Percentiles rank a stretch among this genome's conserved stretches.
phyloP scores from a whole-genome alignment of 805 yeast species.

The Metschnikowia amazonensis region DNA sequence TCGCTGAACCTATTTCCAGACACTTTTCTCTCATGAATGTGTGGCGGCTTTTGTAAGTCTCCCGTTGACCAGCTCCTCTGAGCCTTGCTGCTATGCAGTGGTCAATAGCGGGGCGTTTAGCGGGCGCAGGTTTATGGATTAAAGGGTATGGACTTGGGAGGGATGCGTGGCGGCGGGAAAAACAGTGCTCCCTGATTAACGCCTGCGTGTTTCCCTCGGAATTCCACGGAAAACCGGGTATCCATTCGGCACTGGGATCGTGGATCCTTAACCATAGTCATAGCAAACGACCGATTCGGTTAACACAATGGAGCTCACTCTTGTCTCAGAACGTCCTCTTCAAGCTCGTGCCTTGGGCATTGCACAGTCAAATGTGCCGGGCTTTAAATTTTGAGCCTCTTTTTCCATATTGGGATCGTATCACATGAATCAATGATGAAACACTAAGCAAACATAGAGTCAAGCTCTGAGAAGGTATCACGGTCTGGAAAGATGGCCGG shows the following conservation, averaged over 20 bases:
- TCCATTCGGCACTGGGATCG: slow-evolving; percentile 59
- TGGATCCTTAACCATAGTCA: slow-evolving; percentile 67
- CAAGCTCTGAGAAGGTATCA: slow-evolving; percentile 74
- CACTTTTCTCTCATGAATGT: not conserved
- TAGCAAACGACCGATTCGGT: slow-evolving; percentile 53
- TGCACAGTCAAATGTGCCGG: slow-evolving; percentile 70
- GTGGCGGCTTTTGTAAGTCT: slow-evolving; percentile 10
- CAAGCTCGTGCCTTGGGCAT: slow-evolving; percentile 29
- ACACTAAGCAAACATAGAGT: slow-evolving; percentile 80
- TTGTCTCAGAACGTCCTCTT: slow-evolving; percentile 55
- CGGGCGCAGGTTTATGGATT: slow-evolving; percentile 1
- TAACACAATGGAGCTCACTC: slow-evolving; percentile 90
- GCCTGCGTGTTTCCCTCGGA: slow-evolving; percentile 14
- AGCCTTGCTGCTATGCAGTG: slow-evolving; percentile 13
- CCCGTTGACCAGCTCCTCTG: slow-evolving; percentile 13
- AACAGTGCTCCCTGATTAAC: not conserved
- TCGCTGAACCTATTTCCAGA: not conserved
- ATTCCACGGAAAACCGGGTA: slow-evolving; percentile 13
- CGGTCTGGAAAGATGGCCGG: slow-evolving; percentile 48
- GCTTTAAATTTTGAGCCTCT: slow-evolving; percentile 29
- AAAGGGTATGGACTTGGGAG: not conserved
- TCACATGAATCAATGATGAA: slow-evolving; percentile 53
- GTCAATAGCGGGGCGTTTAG: slow-evolving; percentile 6
- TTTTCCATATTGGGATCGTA: slow-evolving; percentile 19
- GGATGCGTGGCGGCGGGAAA: not conserved